Percentiles rank a stretch among this genome's conserved stretches.
Evolutionary conservation across 2,329 filamentous ascomycete species (phyloP).

Genomic region (Sclerotinia borealis): DNA sequence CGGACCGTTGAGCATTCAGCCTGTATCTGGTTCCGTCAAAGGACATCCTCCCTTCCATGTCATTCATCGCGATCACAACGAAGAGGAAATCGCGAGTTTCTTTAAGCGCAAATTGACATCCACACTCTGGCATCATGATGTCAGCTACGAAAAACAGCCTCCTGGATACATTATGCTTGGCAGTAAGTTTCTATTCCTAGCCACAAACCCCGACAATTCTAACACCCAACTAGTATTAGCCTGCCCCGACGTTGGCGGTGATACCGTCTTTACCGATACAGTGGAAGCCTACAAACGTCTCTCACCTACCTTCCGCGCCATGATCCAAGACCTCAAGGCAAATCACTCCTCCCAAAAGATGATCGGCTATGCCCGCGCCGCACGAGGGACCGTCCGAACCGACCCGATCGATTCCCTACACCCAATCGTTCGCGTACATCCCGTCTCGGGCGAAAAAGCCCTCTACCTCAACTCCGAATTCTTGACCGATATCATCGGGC

Average conservation of each 20-base stretch:
- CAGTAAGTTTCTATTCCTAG: constrained; percentile 12
- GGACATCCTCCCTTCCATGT: constrained; percentile 56
- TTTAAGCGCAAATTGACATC: constrained; percentile 58
- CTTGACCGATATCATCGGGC: constrained; percentile 59
- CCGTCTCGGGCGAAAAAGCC: constrained; percentile 66
- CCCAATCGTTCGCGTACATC: constrained; percentile 63
- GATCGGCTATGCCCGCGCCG: constrained; percentile 47
- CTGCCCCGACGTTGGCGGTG: constrained; percentile 52
- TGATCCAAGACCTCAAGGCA: constrained; percentile 53
- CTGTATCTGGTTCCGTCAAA: constrained; percentile 59
- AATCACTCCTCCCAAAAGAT: constrained; percentile 54
- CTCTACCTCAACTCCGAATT: constrained; percentile 66
- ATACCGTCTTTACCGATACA: constrained; percentile 66
- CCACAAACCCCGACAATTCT: neutral
- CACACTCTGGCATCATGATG: constrained; percentile 62
- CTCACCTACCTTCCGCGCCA: constrained; percentile 31
- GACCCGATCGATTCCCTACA: constrained; percentile 59
- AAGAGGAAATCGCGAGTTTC: constrained; percentile 53
- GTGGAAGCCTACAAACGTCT: constrained; percentile 55
- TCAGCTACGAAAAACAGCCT: constrained; percentile 65
- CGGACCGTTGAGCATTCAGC: constrained; percentile 62
- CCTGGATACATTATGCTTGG: constrained; percentile 61
- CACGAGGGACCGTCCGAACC: constrained; percentile 57
- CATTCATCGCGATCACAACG: constrained; percentile 58
- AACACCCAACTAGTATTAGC: constrained; percentile 6